Evolutionary conservation across 345 rosid genomes (phyloP).

Genomic region (Salix purpurea): DNA sequence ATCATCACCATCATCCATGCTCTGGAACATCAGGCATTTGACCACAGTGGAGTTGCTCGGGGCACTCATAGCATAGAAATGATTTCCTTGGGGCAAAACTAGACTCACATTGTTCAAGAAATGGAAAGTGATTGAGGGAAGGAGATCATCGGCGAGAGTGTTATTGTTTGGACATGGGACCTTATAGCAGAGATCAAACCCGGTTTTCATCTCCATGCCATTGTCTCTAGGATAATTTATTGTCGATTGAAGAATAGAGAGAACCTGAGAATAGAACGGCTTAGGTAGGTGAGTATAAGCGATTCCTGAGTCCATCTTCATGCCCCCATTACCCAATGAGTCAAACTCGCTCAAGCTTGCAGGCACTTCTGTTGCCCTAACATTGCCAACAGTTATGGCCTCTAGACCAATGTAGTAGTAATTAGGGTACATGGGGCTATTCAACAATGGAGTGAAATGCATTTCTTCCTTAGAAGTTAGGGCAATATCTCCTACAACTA

Average conservation of each 20-base stretch:
- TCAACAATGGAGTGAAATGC: conserved; percentile 74
- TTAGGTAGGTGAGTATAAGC: conserved; percentile 77
- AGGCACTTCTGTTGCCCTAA: conserved; percentile 38
- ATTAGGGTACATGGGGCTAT: conserved; percentile 56
- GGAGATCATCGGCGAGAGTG: conserved; percentile 7
- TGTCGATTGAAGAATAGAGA: conserved; percentile 38
- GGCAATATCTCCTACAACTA: conserved; percentile 57
- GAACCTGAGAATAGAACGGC: conserved; percentile 62
- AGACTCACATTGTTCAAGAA: conserved; percentile 71
- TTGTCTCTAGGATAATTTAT: conserved; percentile 57
- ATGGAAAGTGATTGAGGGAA: conserved; percentile 64
- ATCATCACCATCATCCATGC: conserved; percentile 63
- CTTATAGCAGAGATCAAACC: conserved; percentile 75
- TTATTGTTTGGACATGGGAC: conserved; percentile 59
- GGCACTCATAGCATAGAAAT: conserved; percentile 68
- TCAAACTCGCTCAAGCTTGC: conserved; percentile 56
- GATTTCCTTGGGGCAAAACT: conserved; percentile 51
- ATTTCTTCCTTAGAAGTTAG: conserved; percentile 35
- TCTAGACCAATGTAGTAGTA: conserved; percentile 71
- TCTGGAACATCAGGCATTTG: conserved; percentile 63
- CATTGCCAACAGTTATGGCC: conserved; percentile 50
- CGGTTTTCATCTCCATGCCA: conserved; percentile 47
- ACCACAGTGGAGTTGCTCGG: conserved; percentile 60
- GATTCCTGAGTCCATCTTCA: conserved; percentile 81
- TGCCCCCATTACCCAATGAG: conserved; percentile 72